Conservation (phyloP, 805 yeast genomes). For the Lachancea thermotolerans region DNA sequence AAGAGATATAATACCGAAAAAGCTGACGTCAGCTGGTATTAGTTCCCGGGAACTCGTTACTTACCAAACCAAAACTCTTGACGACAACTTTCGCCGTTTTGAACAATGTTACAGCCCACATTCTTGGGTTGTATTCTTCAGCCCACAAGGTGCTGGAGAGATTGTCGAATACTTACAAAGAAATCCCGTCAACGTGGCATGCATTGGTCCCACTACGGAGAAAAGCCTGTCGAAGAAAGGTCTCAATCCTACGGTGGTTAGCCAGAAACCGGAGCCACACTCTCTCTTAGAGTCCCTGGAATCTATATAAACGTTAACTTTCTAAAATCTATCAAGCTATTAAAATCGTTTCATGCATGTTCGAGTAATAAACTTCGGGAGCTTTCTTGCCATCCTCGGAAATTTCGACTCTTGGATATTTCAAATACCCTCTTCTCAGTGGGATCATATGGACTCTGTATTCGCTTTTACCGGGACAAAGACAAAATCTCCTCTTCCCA, state of each 20-base stretch:
- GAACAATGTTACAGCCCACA: constrained; percentile 11
- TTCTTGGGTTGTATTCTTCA: constrained; percentile 78
- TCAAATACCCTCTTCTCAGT: constrained; percentile 63
- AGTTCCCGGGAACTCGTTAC: constrained; percentile 49
- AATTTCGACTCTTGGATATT: constrained; percentile 57
- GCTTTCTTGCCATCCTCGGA: constrained; percentile 32
- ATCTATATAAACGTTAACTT: constrained; percentile 1
- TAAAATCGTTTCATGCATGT: constrained; percentile 60
- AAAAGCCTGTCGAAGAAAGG: constrained; percentile 47
- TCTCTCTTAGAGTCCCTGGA: constrained; percentile 40
- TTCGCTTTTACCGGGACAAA: constrained; percentile 33
- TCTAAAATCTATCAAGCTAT: constrained; percentile 38
- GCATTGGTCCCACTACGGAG: constrained; percentile 91
- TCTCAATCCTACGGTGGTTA: constrained; percentile 54
- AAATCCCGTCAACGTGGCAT: constrained; percentile 39
- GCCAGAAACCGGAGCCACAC: constrained; percentile 65
- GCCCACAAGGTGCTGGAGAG: constrained; percentile 78
- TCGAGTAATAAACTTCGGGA: constrained; percentile 51
- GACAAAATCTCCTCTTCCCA: constrained; percentile 55
- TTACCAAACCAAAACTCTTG: constrained; percentile 55
- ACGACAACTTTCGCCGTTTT: constrained; percentile 40
- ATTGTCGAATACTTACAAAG: constrained; percentile 45
- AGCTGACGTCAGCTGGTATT: constrained; percentile 31
- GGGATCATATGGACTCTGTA: constrained; percentile 57
- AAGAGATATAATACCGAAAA: constrained; percentile 71